phyloP scores from a whole-genome alignment of 257 asterid genomes.

The Buddleja alternifolia region DNA sequence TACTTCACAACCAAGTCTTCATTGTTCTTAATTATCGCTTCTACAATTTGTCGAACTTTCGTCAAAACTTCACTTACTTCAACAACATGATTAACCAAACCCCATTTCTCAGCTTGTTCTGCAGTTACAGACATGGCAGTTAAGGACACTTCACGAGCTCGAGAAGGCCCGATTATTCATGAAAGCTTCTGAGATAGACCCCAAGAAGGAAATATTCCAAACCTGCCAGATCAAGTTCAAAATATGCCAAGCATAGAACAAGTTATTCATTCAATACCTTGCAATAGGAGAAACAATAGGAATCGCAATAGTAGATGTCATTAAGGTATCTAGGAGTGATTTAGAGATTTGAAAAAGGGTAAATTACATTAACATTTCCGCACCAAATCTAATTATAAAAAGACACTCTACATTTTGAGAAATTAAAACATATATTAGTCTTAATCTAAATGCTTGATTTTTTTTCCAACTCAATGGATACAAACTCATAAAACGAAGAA shows the following conservation, averaged over 20 bases:
- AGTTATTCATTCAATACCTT: no score
- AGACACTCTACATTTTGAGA: no score
- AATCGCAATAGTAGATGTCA: no score
- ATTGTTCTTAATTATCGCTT: slow-evolving; percentile 85
- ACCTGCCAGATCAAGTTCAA: slow-evolving; percentile 50
- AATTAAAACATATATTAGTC: no score
- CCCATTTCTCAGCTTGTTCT: slow-evolving; percentile 94
- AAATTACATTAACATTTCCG: no score
- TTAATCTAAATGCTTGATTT: no score
- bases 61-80: slow-evolving; percentile 67
- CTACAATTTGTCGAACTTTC: slow-evolving; percentile 77
- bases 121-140: slow-evolving; percentile 73
- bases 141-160: slow-evolving; percentile 88
- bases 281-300: no score
- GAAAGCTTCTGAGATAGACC: slow-evolving; percentile 96
- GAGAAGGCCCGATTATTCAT: slow-evolving; percentile 79
- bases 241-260: neutral
- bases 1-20: slow-evolving; percentile 75
- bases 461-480: no score
- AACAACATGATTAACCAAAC: slow-evolving; percentile 89
- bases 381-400: no score
- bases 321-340: no score
- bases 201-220: slow-evolving; percentile 99
- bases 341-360: no score
- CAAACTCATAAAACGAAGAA: no score